Evolutionary conservation across 2,329 filamentous ascomycete species (phyloP).

Genomic region (Cytospora chrysosperma): DNA sequence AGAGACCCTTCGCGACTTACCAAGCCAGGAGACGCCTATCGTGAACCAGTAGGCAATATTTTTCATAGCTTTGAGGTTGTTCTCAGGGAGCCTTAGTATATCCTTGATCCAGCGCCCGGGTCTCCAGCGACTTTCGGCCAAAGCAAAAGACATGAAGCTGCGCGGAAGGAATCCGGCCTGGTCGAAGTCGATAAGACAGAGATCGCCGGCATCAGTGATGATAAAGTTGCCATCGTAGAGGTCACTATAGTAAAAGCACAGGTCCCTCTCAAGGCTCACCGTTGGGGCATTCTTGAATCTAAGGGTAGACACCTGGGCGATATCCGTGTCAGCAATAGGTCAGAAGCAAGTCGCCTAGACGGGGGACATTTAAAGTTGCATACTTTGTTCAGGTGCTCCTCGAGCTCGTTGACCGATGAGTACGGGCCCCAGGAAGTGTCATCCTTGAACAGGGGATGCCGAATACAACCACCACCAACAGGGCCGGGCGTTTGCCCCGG

Average conservation of each 20-base stretch:
- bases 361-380: background rate
- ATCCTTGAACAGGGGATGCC: slow-evolving; percentile 1
- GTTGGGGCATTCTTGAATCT: background rate
- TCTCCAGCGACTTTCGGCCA: background rate
- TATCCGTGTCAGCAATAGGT: background rate
- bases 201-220: background rate
- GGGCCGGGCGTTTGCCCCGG: background rate
- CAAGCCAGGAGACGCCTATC: background rate
- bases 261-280: background rate
- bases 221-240: background rate
- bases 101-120: background rate
- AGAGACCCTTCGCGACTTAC: background rate
- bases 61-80: background rate
- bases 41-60: background rate
- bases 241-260: slow-evolving; percentile 3
- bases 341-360: background rate
- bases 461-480: slow-evolving; percentile 3
- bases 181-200: slow-evolving; percentile 3
- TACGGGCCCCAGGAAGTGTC: background rate
- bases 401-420: background rate
- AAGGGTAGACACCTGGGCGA: background rate
- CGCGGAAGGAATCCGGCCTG: background rate
- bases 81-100: background rate
- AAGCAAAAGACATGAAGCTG: background rate
- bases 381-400: background rate